Base-by-base conservation (phyloP, 108 stramenopile species). In the Epithemia pelagica region DNA sequence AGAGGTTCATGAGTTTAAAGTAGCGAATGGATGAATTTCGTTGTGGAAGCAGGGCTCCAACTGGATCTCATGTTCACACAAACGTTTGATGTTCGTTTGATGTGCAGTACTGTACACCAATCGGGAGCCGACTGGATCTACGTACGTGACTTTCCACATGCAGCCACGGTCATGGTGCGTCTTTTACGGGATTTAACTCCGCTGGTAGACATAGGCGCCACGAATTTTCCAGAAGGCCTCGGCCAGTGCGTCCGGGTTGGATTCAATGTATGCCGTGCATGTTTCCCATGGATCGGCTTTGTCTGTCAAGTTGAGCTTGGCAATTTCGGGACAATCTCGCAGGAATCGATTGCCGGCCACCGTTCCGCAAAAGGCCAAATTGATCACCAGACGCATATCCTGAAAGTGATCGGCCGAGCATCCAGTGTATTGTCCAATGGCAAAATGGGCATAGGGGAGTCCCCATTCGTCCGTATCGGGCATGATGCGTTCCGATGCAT, bases 221-320 rank as follows among this genome's bases (percentile, higher is more conserved):
- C 72, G 60, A 53, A 92, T 86, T 58, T 89, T 92, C 91, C 91
- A 92, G 66, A 84, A 87, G 22, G 88, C 88, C 59, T 92, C 83
- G 1, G 71, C 51, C 64, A 87, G 63, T 21, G 59, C 75, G 23
- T 83, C 77, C 3, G 88, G 82, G 62, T 88, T 64, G 15, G 84
- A 80, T 61, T 72, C 75, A 65, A 92, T 80, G 60, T 79, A 89
- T 31, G 84, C 87, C 61, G 90, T 84, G 70, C 91, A 92, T 7
- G 83, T 77, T 23, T 30, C 30, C 8, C 74, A 64, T 0, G 74
- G 67, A 30, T 78, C 77, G 61, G 83, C 79, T 28, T 78, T 62
- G 55, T 74, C 55, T 26, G 75, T 51, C 21, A 83, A 64, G 37
- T 78, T 72, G 61, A 70, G 75, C 25, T 70, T 56, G 22, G 67